Percentiles rank a stretch among this genome's conserved stretches.
These are phyloP conservation scores for Plenodomus tracheiphilus DNA, from an alignment of 2,329 filamentous ascomycete species.

Conservation along the genomic window DNA sequence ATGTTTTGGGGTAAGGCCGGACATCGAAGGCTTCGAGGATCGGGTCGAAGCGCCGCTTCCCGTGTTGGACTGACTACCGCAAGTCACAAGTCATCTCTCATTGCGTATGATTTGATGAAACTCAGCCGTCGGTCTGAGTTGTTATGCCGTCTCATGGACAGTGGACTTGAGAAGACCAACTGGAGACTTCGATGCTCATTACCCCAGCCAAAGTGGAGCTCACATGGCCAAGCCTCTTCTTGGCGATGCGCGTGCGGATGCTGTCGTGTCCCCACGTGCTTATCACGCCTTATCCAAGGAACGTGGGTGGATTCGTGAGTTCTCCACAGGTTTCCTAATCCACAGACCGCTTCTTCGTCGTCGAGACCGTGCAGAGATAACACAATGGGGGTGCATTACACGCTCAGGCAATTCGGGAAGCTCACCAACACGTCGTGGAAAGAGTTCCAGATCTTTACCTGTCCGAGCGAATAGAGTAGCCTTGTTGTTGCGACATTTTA, in stretches of 20 bases:
- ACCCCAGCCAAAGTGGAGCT: slow-evolving; percentile 24
- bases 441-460: background rate
- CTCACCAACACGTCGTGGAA: background rate
- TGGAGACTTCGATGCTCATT: slow-evolving; percentile 16
- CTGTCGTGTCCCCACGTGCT: slow-evolving; percentile 40
- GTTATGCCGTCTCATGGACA: slow-evolving; percentile 9
- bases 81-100: slow-evolving; percentile 7
- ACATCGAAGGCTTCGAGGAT: background rate
- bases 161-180: slow-evolving; percentile 19
- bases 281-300: slow-evolving; percentile 34
- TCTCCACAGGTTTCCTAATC: slow-evolving; percentile 7
- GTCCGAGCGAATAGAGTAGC: slow-evolving; percentile 9
- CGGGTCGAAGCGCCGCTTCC: background rate
- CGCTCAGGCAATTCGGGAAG: background rate
- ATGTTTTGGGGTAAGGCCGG: slow-evolving; percentile 7
- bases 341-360: background rate
- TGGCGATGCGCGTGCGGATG: slow-evolving; percentile 24
- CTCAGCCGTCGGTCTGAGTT: background rate
- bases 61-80: slow-evolving; percentile 1
- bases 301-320: slow-evolving; percentile 20
- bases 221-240: slow-evolving; percentile 38
- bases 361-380: background rate
- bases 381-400: background rate
- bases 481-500: slow-evolving; percentile 7
- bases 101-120: background rate